Evolutionary conservation across 2,329 filamentous ascomycete species (phyloP).

Genomic region (Emericellopsis atlantica): DNA sequence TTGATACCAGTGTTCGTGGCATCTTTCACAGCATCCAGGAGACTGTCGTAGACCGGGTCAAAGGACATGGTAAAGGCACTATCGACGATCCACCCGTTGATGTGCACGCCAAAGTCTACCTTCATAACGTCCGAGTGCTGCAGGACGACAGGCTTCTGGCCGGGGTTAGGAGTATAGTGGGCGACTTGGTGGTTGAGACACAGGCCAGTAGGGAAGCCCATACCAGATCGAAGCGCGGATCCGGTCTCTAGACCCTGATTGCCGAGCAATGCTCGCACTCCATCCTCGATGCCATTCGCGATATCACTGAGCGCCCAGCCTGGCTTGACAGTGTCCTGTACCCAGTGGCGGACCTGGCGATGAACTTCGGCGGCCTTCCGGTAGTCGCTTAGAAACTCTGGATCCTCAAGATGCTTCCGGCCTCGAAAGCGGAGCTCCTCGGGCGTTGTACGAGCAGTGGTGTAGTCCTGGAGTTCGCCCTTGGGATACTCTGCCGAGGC

Average conservation of each 20-base stretch:
- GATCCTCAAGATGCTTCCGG: conserved; percentile 13
- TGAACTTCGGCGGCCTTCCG: conserved; percentile 70
- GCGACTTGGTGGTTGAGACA: conserved; percentile 71
- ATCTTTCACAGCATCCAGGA: conserved; percentile 57
- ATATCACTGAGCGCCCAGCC: conserved; percentile 66
- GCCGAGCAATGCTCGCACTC: conserved; percentile 60
- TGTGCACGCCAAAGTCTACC: conserved; percentile 65
- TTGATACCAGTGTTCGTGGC: conserved; percentile 76
- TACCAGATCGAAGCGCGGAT: conserved; percentile 59
- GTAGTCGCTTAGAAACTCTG: conserved; percentile 61
- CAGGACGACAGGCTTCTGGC: conserved; percentile 56
- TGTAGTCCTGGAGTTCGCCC: conserved; percentile 15
- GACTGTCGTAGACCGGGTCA: conserved; percentile 58
- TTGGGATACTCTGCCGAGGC: conserved; percentile 11
- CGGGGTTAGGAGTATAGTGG: conserved; percentile 73
- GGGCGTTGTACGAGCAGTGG: conserved; percentile 10
- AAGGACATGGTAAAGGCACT: conserved; percentile 66
- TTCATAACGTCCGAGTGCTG: conserved; percentile 62
- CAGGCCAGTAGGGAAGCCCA: conserved; percentile 74
- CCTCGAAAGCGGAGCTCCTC: conserved; percentile 11
- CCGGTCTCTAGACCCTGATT: conserved; percentile 65
- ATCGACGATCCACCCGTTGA: conserved; percentile 66
- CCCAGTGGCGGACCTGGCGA: conserved; percentile 70
- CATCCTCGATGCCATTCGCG: conserved; percentile 68
- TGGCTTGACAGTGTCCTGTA: conserved; percentile 64